Evolutionary conservation across 73 alveolate species (phyloP).

Genomic region (Loxodes magnus): DNA sequence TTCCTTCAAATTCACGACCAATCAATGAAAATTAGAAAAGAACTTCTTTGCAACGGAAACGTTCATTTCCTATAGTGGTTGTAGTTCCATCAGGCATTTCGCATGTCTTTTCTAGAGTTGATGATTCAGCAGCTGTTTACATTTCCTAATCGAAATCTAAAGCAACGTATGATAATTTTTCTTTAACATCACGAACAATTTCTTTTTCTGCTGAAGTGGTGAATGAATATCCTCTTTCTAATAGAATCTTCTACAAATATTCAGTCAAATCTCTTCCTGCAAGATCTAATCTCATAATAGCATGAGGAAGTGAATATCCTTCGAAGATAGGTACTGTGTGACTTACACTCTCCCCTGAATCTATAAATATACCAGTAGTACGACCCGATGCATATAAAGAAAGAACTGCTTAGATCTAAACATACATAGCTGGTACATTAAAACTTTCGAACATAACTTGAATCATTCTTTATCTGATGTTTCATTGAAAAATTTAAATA

Average conservation of each 20-base stretch:
- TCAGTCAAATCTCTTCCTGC: conserved; percentile 58
- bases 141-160: conserved; percentile 25
- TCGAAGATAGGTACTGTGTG: conserved; percentile 46
- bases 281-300: conserved; percentile 18
- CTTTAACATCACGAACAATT: conserved; percentile 46
- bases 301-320: conserved; percentile 47
- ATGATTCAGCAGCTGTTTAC: conserved; percentile 3
- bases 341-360: conserved; percentile 60
- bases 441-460: conserved; percentile 63
- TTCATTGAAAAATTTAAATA: no score
- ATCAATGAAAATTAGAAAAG: conserved; percentile 57
- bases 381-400: conserved; percentile 45
- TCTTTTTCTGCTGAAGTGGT: conserved; percentile 43
- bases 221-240: conserved; percentile 15
- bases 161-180: conserved; percentile 44
- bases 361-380: conserved; percentile 48
- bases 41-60: conserved; percentile 45
- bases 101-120: conserved; percentile 33
- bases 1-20: no score
- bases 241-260: conserved; percentile 23
- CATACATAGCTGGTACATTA: conserved; percentile 46
- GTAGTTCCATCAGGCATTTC: conserved; percentile 82
- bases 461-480: conserved; percentile 57
- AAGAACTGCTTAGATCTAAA: conserved; percentile 29
- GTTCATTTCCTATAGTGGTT: conserved; percentile 30